A percentile compares a stretch with the other conserved stretches of the same genome.
phyloP scores from a whole-genome alignment of 2,329 filamentous ascomycete species.

The Fusarium miscanthi region DNA sequence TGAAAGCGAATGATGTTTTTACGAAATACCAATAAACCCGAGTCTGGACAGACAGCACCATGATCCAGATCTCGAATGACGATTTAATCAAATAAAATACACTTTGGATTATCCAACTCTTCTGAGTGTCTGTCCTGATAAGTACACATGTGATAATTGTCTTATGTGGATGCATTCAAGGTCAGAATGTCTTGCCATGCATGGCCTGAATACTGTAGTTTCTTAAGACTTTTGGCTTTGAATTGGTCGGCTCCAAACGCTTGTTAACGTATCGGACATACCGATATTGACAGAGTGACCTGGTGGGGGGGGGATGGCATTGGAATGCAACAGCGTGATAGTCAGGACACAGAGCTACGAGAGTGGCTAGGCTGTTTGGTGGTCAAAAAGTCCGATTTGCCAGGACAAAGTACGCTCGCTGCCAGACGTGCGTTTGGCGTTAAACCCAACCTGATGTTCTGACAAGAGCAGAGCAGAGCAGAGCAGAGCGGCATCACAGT shows the following conservation, averaged over 20 bases:
- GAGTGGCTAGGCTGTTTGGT: not conserved
- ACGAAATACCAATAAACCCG: not conserved
- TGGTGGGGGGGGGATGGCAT: not conserved
- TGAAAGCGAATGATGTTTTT: not conserved
- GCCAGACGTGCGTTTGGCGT: not conserved
- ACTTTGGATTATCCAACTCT: not conserved
- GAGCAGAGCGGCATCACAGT: not conserved
- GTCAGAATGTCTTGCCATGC: not conserved
- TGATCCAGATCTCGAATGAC: not conserved
- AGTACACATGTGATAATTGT: not conserved
- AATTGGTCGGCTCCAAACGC: not conserved
- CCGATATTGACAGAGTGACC: constrained; percentile 6
- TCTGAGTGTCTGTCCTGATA: not conserved
- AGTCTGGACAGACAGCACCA: not conserved
- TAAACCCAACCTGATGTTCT: not conserved
- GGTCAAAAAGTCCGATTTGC: not conserved
- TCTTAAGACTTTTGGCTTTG: not conserved
- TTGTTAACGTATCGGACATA: not conserved
- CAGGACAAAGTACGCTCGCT: constrained; percentile 1
- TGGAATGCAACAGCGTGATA: constrained; percentile 20
- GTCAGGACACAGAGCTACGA: not conserved
- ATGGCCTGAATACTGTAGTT: not conserved
- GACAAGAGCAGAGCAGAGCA: not conserved
- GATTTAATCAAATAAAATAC: not conserved
- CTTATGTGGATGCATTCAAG: not conserved